phyloP scores from a whole-genome alignment of 1,284 basidiomycete species.

The Microbotryum saponariae region DNA sequence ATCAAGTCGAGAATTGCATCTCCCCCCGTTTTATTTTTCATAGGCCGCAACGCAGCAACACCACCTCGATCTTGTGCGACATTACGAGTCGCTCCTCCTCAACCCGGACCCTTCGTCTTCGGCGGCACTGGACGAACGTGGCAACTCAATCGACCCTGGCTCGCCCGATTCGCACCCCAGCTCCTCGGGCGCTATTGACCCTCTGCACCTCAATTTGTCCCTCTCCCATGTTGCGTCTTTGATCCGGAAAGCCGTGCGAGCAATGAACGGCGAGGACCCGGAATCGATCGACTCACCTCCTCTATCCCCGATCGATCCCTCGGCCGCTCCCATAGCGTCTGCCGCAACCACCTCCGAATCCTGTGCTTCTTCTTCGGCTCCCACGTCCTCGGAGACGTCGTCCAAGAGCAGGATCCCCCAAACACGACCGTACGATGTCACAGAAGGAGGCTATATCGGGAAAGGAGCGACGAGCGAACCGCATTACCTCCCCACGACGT shows the following conservation, averaged over 20 bases:
- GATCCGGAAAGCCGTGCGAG: slow-evolving; percentile 63
- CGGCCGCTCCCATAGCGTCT: slow-evolving; percentile 5
- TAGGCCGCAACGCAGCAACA: slow-evolving; percentile 87
- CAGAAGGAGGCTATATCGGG: slow-evolving; percentile 31
- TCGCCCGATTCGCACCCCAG: slow-evolving; percentile 6
- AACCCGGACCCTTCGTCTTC: slow-evolving; percentile 56
- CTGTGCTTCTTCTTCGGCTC: slow-evolving; percentile 12
- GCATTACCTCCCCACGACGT: slow-evolving; percentile 27
- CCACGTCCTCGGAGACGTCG: not conserved
- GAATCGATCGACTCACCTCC: slow-evolving; percentile 23
- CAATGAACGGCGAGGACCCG: slow-evolving; percentile 59
- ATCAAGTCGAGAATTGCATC: not conserved
- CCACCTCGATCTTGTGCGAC: slow-evolving; percentile 75
- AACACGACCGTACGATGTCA: not conserved
- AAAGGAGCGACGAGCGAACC: slow-evolving; percentile 7
- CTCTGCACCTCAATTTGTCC: slow-evolving; percentile 52
- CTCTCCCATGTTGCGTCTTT: slow-evolving; percentile 63
- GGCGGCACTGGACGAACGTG: slow-evolving; percentile 43
- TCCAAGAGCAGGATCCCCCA: not conserved
- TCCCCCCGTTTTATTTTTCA: not conserved
- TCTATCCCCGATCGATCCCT: slow-evolving; percentile 5
- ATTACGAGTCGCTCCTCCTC: slow-evolving; percentile 81
- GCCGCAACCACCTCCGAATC: slow-evolving; percentile 3
- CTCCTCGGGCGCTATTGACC: slow-evolving; percentile 32
- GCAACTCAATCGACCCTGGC: slow-evolving; percentile 52